These are phyloP conservation scores for Boletus vinaceobasis DNA, from an alignment of 768 basidiomycete species.

Conservation along the genomic window DNA sequence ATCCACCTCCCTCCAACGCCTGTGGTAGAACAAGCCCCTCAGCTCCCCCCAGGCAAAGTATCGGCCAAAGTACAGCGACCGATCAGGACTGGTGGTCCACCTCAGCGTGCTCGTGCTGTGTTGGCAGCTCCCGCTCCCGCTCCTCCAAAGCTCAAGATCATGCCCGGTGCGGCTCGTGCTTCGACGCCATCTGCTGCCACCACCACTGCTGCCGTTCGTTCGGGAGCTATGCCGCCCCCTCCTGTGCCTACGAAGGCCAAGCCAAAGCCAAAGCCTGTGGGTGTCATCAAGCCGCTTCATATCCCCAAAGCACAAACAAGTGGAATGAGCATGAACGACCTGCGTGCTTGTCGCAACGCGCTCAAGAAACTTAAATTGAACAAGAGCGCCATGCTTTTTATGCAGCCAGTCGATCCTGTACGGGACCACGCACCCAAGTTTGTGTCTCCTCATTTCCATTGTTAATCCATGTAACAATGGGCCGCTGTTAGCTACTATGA, in stretches of 20 bases:
- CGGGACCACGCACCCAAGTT: conserved; percentile 88
- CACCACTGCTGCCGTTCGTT: conserved; percentile 6
- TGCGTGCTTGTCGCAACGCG: conserved; percentile 70
- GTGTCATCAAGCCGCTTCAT: conserved; percentile 39
- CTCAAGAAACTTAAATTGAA: conserved; percentile 76
- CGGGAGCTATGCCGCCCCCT: conserved; percentile 28
- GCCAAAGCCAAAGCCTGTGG: conserved; percentile 24
- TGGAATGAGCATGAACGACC: conserved; percentile 75
- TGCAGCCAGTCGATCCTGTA: conserved; percentile 94
- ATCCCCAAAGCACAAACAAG: conserved; percentile 68
- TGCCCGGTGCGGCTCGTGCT: conserved; percentile 18
- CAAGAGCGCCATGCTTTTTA: conserved; percentile 72
- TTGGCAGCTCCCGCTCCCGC: conserved; percentile 29
- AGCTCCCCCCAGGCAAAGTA: conserved; percentile 52
- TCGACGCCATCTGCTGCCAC: conserved; percentile 18
- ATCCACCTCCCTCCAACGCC: conserved; percentile 80
- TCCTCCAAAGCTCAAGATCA: conserved; percentile 56
- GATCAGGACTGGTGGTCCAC: conserved; percentile 35
- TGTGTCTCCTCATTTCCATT: conserved; percentile 1
- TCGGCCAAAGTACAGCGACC: conserved; percentile 37
- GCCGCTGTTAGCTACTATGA: conserved; percentile 73
- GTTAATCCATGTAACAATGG: neutral
- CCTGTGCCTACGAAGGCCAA: conserved; percentile 28
- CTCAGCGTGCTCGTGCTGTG: conserved; percentile 28
- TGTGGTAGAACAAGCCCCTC: conserved; percentile 56